Percentiles rank a stretch among this genome's conserved stretches.
These are phyloP conservation scores for Liquidambar formosana DNA, from an alignment of 164 flowering plant species.

Conservation along the genomic window DNA sequence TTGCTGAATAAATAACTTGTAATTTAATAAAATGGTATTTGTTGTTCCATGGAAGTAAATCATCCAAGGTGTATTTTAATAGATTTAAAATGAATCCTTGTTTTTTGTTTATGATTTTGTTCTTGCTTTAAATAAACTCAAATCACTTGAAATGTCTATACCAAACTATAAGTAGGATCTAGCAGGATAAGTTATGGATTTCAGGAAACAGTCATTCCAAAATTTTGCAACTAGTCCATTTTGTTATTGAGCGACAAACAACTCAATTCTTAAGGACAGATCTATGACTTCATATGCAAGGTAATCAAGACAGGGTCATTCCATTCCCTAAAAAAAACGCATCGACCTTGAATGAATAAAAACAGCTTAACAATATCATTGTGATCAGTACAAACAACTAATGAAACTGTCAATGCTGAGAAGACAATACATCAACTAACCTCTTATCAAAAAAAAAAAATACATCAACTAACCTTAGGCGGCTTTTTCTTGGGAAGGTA, in stretches of 20 bases:
- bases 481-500: slow-evolving; percentile 70
- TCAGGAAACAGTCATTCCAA: no score
- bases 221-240: no score
- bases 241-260: no score
- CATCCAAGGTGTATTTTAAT: no score
- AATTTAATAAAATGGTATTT: not conserved
- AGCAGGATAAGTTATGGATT: not conserved
- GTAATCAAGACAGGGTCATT: not conserved
- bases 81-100: no score
- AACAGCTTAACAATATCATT: no score
- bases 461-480: slow-evolving; percentile 47
- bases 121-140: no score
- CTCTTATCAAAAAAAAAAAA: not conserved
- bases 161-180: not conserved
- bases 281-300: not conserved
- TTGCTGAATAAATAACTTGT: no score
- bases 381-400: no score
- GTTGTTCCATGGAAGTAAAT: not conserved
- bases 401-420: not conserved
- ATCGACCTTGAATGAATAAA: no score
- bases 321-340: not conserved
- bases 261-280: not conserved
- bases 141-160: not conserved
- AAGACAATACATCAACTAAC: not conserved
- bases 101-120: no score